phyloP scores from a whole-genome alignment of 768 basidiomycete species.

The Mycena albidolilacea region DNA sequence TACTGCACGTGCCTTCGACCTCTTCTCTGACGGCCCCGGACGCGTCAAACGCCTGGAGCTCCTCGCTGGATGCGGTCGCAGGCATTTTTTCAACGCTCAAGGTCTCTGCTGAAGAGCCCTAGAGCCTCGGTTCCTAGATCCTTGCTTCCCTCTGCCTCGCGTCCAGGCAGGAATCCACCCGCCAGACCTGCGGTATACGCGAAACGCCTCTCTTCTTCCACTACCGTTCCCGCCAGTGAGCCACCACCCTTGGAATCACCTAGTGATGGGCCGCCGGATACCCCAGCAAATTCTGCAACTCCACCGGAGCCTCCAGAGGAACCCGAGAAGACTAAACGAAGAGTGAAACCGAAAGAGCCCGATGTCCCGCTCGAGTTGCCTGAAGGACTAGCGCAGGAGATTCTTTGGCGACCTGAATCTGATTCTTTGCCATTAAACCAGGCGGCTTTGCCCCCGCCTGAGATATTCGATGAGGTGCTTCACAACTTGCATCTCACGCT shows the following conservation, averaged over 20 bases:
- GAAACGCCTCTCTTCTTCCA: constrained; percentile 41
- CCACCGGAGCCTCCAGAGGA: constrained; percentile 52
- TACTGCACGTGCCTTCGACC: no score
- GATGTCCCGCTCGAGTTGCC: constrained; percentile 67
- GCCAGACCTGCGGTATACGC: constrained; percentile 32
- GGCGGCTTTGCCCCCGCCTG: constrained; percentile 73
- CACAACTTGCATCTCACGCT: constrained; percentile 83
- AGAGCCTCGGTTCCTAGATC: constrained; percentile 20
- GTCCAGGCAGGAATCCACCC: constrained; percentile 33
- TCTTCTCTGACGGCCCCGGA: no score
- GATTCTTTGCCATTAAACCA: constrained; percentile 51
- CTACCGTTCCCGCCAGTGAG: constrained; percentile 32
- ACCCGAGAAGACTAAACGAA: constrained; percentile 60
- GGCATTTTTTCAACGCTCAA: constrained; percentile 26
- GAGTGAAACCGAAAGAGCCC: constrained; percentile 44
- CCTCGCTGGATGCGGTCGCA: constrained; percentile 36
- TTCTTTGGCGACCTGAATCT: constrained; percentile 75
- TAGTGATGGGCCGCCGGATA: constrained; percentile 38
- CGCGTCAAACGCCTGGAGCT: no score
- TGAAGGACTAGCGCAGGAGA: constrained; percentile 59
- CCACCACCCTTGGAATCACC: constrained; percentile 31
- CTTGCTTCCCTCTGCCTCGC: constrained; percentile 22
- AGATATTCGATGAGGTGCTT: constrained; percentile 82
- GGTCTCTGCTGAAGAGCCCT: constrained; percentile 32
- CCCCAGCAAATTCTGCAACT: constrained; percentile 28